A percentile compares a stretch with the other conserved stretches of the same genome.
phyloP scores from a whole-genome alignment of 2,329 filamentous ascomycete species.

The Conoideocrella luteorostrata region DNA sequence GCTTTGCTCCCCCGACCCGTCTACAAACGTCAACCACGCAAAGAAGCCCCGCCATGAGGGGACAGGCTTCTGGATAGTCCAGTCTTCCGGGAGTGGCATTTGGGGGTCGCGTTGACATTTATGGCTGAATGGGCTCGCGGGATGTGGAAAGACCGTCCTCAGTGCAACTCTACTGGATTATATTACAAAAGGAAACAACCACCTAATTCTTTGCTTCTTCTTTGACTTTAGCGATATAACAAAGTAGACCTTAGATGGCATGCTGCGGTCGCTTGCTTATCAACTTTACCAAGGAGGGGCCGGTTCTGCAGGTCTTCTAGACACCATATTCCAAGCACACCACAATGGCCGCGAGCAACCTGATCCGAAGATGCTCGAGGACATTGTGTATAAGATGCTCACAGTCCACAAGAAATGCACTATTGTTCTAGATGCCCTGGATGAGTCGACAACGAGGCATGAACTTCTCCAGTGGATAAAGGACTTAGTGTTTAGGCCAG shows the following conservation, averaged over 20 bases:
- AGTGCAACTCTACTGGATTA: conserved; percentile 13
- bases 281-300: conserved; percentile 14
- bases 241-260: conserved; percentile 13
- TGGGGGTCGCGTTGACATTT: conserved; percentile 12
- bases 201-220: conserved; percentile 10
- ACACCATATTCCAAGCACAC: conserved; percentile 1
- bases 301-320: conserved; percentile 4
- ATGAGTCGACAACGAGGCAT: conserved; percentile 15
- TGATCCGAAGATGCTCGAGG: background rate
- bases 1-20: too few relatives aligned
- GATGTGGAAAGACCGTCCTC: conserved; percentile 16
- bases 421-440: conserved; percentile 18
- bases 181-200: background rate
- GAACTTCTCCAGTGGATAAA: conserved; percentile 15
- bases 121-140: conserved; percentile 14
- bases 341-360: conserved; percentile 2
- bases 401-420: background rate
- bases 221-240: conserved; percentile 16
- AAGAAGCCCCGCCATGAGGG: too few relatives aligned
- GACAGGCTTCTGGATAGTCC: background rate
- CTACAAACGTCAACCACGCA: too few relatives aligned
- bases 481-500: conserved; percentile 5
- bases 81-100: conserved; percentile 11
- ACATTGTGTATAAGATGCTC: conserved; percentile 15
- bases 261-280: conserved; percentile 12